phyloP scores from a whole-genome alignment of 352 stramenopile species.

The Pythium guiyangense region DNA sequence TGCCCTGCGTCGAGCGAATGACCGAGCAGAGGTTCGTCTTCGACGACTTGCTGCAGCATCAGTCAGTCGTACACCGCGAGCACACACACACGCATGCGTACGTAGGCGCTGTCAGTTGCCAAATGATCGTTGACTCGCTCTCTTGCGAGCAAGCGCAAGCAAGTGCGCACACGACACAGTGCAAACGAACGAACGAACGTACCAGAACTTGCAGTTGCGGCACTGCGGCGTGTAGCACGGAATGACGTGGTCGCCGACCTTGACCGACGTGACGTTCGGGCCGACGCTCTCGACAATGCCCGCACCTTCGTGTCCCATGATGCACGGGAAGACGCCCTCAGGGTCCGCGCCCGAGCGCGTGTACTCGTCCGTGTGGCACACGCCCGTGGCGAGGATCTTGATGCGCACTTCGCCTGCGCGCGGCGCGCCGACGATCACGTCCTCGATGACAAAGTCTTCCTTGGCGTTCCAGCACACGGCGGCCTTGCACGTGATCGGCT shows the following conservation, averaged over 20 bases:
- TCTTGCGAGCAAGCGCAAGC: too few relatives aligned
- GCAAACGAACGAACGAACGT: too few relatives aligned
- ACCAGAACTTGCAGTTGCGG: conserved; percentile 88
- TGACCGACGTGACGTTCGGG: conserved; percentile 65
- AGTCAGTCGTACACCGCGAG: not conserved
- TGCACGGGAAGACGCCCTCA: conserved; percentile 82
- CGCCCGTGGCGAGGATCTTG: conserved; percentile 78
- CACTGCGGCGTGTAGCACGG: conserved; percentile 94
- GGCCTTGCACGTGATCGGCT: conserved; percentile 88
- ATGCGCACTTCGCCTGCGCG: conserved; percentile 74
- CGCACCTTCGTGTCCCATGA: conserved; percentile 85
- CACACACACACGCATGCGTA: not conserved
- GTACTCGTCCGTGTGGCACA: conserved; percentile 89
- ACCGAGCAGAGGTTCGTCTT: too few relatives aligned
- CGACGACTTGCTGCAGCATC: conserved; percentile 52
- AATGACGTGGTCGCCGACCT: conserved; percentile 91
- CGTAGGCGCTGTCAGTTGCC: too few relatives aligned
- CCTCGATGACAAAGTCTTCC: conserved; percentile 77
- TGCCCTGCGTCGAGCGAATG: too few relatives aligned
- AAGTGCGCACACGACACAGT: too few relatives aligned
- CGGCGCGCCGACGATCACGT: conserved; percentile 69
- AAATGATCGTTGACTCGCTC: too few relatives aligned
- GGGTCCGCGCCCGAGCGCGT: conserved; percentile 74
- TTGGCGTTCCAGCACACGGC: conserved; percentile 87
- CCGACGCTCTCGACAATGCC: conserved; percentile 84